Evolutionary conservation across 73 alveolate species (phyloP), one percentile per base, ranked within the genome.

Genomic region (Uronychia setigera): DNA sequence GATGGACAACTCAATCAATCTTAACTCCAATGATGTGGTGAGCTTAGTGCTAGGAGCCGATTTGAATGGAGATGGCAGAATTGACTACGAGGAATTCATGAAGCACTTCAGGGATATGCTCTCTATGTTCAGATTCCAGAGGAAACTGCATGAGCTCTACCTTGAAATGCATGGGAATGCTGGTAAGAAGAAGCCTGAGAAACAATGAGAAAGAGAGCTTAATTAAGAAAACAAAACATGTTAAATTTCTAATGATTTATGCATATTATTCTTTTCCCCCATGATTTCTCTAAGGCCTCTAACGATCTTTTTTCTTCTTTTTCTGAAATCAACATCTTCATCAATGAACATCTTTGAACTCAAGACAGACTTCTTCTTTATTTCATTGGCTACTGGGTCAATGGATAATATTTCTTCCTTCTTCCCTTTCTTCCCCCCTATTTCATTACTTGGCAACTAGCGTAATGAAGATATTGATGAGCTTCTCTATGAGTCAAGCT

Each of bases 1-100:
- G 33, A 46, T 33, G 77, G 91, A 80, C 30, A 59, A 76, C n/a
- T 57, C 60, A 13, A 83, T 85, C 29, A 46, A 79, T 27, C 35
- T 85, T 26, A 27, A 87, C 31, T 59, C 58, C 60, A 78, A 80
- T 26, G 95, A 89, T 59, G 83, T 89, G 34, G 80, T 80, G 30
- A 76, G 92, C 26, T 59, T 89, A 27, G 90, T 86, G 0, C 76
- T 89, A 28, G 79, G 85, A 11, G 92, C 95, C 26, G 95, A 89
- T 78, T 60, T 87, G 31, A 89, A 89, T 74, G 92, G 92, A 0
- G 95, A 89, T 46, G 92, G 89, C 30, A 32, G 81, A 34, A 89
- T 89, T 35, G 95, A 89, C 58, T 89, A 84, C 76, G 95, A 89
- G 74, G 95, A 89, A 79, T 89, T 89, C 87, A 89, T 89, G 95